Evolutionary conservation across 768 basidiomycete species (phyloP), one percentile per base, ranked within the genome.

Genomic region (Amanita pallidorosea): DNA sequence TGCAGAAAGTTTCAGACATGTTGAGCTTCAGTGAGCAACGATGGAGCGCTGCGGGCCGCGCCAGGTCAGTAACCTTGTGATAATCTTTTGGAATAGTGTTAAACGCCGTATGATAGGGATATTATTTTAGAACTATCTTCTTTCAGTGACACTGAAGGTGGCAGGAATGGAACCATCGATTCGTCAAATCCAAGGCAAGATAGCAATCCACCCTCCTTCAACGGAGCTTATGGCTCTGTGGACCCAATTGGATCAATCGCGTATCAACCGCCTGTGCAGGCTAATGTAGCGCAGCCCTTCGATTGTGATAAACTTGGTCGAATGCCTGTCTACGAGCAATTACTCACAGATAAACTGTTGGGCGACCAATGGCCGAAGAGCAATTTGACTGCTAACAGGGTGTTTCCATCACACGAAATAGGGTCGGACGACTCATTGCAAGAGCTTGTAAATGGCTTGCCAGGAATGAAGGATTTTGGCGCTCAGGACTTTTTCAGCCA

Each of bases 281-380:
- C 55, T 33, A 58, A 64, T 43, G 66, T 66, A 51, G 60, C 68
- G 13, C 64, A 81, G 4, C 80, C 81, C 0, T 70, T 80, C 58
- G 76, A 80, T 57, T 73, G 71, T 57, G 73, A 73, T 42, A 80
- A 82, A 49, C 64, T 82, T 5, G 81, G 79, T 3, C 66, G 76
- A 38, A 61, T 83, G 1, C 80, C 81, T 2, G 60, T 70, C 4
- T 70, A 69, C 52, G 70, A 70, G 2, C 67, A 71, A 53, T 67
- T 71, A 43, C 70, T 69, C 45, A 58, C 61, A 2, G 68, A 68
- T 45, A 58, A 63, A 20, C 37, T 15, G 7, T 17, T 38, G 37
- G 20, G 18, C 13, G 37, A 18, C 6, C 17, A 38, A 38, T 18
- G 11, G 6, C 15, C 47, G 17, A 31, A 12, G 11, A 20, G 22